Evolutionary conservation across 768 basidiomycete genomes (phyloP), one percentile per base, ranked within the genome.

Genomic region (Zangia roseola): DNA sequence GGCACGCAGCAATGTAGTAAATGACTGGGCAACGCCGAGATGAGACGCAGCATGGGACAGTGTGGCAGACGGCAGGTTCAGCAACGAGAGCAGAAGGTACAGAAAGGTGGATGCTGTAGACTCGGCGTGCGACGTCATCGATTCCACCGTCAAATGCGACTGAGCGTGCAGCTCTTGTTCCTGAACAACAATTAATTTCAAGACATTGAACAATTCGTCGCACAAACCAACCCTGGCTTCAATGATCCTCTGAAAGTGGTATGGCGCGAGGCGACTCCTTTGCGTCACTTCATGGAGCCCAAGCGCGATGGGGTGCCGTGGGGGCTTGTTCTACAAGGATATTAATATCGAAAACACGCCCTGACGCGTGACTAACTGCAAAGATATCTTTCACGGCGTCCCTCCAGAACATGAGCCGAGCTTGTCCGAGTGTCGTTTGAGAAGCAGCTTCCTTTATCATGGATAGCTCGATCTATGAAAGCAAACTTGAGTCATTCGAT

Each of bases 381-480:
- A 71, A 71, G 19, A 91, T 80, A 40, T 70, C 77, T 58, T 83
- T 87, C 23, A 92, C 60, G 12, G 87, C 83, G 61, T 94, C 89
- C 57, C 82, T 79, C 91, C 91, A 94, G 64, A 92, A 93, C 63
- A 91, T 84, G 73, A 91, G 79, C 55, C 88, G 77, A 78, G 91
- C 88, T 63, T 82, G 81, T n/a, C 89, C 91, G 47, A 93, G 81
- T 33, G 78, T 73, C 30, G 79, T 63, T 50, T 85, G 86, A 16
- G 88, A 88, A 13, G 89, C 86, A 33, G 76, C 72, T 52, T 94
- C 91, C 65, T 84, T 87, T 16, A 91, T 69, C 62, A 73, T 86
- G 10, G 90, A 84, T 45, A 92, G 68, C 63, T 93, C 91, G 45
- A 88, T 79, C 86, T 91, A 36, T 13, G 16, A 43, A 40, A n/a